Evolutionary conservation across 2,329 filamentous ascomycete genomes (phyloP).

Genomic region (Ilyonectria robusta): DNA sequence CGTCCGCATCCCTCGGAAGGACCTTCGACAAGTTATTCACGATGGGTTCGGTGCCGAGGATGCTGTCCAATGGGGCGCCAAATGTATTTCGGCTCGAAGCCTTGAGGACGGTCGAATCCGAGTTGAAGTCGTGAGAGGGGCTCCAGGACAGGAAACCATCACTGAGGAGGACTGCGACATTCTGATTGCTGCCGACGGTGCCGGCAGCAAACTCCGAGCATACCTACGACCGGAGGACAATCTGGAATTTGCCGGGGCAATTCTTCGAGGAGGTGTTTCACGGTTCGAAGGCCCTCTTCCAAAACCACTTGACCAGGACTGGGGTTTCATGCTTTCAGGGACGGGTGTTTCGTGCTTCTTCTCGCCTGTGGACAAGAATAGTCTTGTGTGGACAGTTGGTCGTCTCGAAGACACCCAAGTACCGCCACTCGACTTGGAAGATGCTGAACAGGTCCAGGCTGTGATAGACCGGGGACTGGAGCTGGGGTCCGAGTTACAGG

Average conservation of each 20-base stretch:
- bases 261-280: slow-evolving; percentile 56
- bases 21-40: slow-evolving; percentile 53
- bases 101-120: slow-evolving; percentile 43
- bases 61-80: slow-evolving; percentile 46
- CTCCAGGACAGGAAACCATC: neutral
- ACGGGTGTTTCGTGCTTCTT: slow-evolving; percentile 60
- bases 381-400: slow-evolving; percentile 60
- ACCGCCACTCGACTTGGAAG: slow-evolving; percentile 25
- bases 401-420: slow-evolving; percentile 45
- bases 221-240: slow-evolving; percentile 56
- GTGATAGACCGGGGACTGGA: slow-evolving; percentile 51
- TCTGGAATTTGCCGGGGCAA: slow-evolving; percentile 57
- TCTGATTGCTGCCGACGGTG: slow-evolving; percentile 62
- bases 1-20: slow-evolving; percentile 55
- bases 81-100: slow-evolving; percentile 44
- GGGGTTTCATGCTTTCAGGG: slow-evolving; percentile 58
- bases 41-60: slow-evolving; percentile 40
- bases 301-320: slow-evolving; percentile 52
- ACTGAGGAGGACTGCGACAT: slow-evolving; percentile 54
- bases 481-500: slow-evolving; percentile 53
- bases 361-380: slow-evolving; percentile 58
- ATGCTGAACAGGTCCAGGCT: slow-evolving; percentile 42
- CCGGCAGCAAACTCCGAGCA: slow-evolving; percentile 57
- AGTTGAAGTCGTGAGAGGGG: slow-evolving; percentile 36
- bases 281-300: slow-evolving; percentile 54